Evolutionary conservation across 2,329 filamentous ascomycete genomes (phyloP).

Genomic region (Scopulariopsis brevicaulis): DNA sequence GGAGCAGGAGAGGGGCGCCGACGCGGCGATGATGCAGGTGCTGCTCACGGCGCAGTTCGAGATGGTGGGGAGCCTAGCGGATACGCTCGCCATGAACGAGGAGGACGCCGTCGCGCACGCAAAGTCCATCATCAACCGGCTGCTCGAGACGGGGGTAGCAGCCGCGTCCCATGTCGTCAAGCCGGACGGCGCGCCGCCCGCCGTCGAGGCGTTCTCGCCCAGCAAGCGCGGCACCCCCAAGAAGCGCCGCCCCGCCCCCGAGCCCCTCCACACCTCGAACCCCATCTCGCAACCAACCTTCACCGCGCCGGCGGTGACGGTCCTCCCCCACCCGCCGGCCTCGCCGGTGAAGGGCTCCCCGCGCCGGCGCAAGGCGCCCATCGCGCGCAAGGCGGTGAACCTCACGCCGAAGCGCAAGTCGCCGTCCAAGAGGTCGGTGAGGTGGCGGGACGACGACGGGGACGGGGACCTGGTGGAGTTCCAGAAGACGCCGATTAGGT

Average conservation of each 20-base stretch:
- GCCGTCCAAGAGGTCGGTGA: conserved; percentile 62
- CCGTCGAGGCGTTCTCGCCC: conserved; percentile 48
- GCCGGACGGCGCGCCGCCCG: conserved; percentile 59
- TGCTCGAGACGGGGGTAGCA: conserved; percentile 65
- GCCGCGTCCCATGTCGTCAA: conserved; percentile 79
- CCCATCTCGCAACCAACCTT: no score
- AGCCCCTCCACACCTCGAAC: background rate
- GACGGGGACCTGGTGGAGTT: conserved; percentile 82
- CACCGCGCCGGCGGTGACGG: conserved; percentile 9
- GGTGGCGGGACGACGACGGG: conserved; percentile 88
- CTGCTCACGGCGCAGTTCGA: conserved; percentile 88
- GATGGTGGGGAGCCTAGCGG: conserved; percentile 71
- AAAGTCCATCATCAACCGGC: conserved; percentile 61
- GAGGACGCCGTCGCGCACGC: conserved; percentile 73
- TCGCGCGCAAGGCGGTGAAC: conserved; percentile 55
- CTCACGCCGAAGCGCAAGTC: conserved; percentile 75
- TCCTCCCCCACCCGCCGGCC: conserved; percentile 13
- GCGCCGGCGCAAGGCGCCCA: conserved; percentile 59
- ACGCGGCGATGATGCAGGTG: conserved; percentile 68
- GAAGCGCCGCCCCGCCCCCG: conserved; percentile 39
- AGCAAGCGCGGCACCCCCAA: conserved; percentile 67
- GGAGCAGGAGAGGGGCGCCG: conserved; percentile 74
- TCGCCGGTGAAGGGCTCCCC: conserved; percentile 68
- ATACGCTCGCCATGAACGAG: conserved; percentile 73
- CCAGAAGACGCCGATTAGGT: conserved; percentile 74